phyloP scores from a whole-genome alignment of 2,329 filamentous ascomycete species.

The Neurospora crassa region DNA sequence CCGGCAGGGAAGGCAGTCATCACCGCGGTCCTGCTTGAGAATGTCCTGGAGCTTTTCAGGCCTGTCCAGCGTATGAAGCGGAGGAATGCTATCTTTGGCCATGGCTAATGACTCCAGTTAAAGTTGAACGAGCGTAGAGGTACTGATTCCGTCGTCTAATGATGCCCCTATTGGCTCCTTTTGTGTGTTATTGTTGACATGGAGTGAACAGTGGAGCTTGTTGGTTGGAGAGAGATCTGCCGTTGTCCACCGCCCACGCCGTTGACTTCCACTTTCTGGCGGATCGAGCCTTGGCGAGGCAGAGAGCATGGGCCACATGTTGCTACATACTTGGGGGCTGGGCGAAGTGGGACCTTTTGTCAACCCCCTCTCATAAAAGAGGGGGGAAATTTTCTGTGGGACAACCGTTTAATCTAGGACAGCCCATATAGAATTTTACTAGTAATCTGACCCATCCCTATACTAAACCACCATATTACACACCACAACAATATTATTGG shows the following conservation, averaged over 20 bases:
- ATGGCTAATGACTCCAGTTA: slow-evolving; percentile 21
- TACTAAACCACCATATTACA: no score
- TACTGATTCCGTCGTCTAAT: not conserved
- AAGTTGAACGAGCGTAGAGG: not conserved
- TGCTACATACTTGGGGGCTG: not conserved
- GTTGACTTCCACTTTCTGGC: not conserved
- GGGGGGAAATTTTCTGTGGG: no score
- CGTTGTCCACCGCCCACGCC: slow-evolving; percentile 6
- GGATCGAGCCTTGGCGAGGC: not conserved
- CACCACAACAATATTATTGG: no score
- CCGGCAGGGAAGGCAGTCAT: slow-evolving; percentile 63
- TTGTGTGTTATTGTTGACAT: not conserved
- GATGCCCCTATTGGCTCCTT: not conserved
- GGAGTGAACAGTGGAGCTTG: not conserved
- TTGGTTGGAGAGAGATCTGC: slow-evolving; percentile 4
- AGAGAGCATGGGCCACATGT: not conserved
- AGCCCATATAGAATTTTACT: no score
- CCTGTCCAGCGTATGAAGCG: slow-evolving; percentile 44
- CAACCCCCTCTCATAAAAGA: no score
- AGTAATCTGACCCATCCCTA: no score
- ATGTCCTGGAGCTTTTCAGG: slow-evolving; percentile 53
- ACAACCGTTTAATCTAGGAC: no score
- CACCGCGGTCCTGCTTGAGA: slow-evolving; percentile 44
- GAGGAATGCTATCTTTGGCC: slow-evolving; percentile 39
- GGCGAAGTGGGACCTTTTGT: no score